phyloP scores from a whole-genome alignment of 179 eudicot species.

The Nepenthes alata region DNA sequence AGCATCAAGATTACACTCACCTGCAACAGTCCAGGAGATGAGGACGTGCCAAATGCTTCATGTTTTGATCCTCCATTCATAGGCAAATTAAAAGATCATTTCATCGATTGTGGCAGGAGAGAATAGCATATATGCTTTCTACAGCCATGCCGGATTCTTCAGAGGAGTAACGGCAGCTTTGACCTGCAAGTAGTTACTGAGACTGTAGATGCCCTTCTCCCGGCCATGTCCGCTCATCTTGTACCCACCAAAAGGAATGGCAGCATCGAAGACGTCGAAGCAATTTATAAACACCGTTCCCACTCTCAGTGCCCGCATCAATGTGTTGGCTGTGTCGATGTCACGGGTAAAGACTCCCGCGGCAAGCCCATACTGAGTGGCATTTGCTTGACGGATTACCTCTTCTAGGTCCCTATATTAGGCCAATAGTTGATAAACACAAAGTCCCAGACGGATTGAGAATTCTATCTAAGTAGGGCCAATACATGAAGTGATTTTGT shows the following conservation, averaged over 20 bases:
- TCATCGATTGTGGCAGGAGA: too few relatives aligned
- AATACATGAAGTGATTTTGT: too few relatives aligned
- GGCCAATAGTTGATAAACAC: background rate
- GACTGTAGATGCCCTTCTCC: constrained; percentile 64
- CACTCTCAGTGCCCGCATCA: constrained; percentile 48
- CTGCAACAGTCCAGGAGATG: too few relatives aligned
- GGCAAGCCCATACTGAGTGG: constrained; percentile 44
- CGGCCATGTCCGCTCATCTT: constrained; percentile 73
- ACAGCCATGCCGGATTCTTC: constrained; percentile 63
- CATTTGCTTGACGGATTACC: constrained; percentile 51
- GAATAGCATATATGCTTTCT: background rate
- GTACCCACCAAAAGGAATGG: constrained; percentile 66
- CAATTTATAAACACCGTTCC: constrained; percentile 74
- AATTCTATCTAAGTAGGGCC: too few relatives aligned
- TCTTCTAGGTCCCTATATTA: constrained; percentile 38
- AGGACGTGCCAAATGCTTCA: too few relatives aligned
- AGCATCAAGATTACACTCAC: too few relatives aligned
- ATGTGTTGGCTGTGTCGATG: constrained; percentile 52
- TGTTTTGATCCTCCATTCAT: too few relatives aligned
- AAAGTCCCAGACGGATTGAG: background rate
- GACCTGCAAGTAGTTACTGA: constrained; percentile 56
- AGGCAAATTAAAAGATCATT: too few relatives aligned
- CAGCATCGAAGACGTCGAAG: constrained; percentile 53
- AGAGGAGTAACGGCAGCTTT: constrained; percentile 60
- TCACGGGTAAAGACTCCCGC: constrained; percentile 67